phyloP scores from a whole-genome alignment of 2,329 filamentous ascomycete genomes.

The Metarhizium sp. region DNA sequence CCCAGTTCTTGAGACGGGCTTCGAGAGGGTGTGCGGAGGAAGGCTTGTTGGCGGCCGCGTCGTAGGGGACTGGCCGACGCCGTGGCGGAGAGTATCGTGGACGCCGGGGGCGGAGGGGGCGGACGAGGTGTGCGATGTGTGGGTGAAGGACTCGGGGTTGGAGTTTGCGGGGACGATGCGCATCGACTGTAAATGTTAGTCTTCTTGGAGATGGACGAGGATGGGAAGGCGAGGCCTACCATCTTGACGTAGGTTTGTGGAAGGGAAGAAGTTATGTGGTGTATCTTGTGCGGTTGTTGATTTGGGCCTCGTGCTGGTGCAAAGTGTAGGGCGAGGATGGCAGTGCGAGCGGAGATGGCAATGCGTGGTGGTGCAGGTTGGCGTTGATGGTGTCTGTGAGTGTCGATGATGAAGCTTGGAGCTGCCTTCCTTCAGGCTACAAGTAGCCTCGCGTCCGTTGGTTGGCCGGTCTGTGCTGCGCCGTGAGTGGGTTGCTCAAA shows the following conservation, averaged over 20 bases:
- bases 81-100: slow-evolving; percentile 84
- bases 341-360: neutral
- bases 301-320: neutral
- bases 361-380: slow-evolving; percentile 2
- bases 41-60: slow-evolving; percentile 36
- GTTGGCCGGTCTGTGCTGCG: neutral
- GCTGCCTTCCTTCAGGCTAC: slow-evolving; percentile 16
- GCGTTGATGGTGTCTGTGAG: neutral
- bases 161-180: slow-evolving; percentile 70
- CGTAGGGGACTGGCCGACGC: slow-evolving; percentile 57
- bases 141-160: slow-evolving; percentile 57
- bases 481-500: neutral
- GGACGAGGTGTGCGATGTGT: slow-evolving; percentile 50
- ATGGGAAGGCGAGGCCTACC: slow-evolving; percentile 27
- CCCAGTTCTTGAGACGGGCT: slow-evolving; percentile 80
- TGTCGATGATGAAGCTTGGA: slow-evolving; percentile 4
- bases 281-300: slow-evolving; percentile 1
- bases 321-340: neutral
- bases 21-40: slow-evolving; percentile 76
- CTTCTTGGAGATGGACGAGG: slow-evolving; percentile 2
- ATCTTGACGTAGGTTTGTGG: slow-evolving; percentile 28
- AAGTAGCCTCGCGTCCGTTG: slow-evolving; percentile 17
- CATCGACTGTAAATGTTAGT: slow-evolving; percentile 55
- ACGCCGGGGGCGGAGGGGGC: slow-evolving; percentile 89
- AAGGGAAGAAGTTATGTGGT: neutral